Base-by-base conservation (phyloP, 257 asterid genomes). In the Fraxinus excelsior region DNA sequence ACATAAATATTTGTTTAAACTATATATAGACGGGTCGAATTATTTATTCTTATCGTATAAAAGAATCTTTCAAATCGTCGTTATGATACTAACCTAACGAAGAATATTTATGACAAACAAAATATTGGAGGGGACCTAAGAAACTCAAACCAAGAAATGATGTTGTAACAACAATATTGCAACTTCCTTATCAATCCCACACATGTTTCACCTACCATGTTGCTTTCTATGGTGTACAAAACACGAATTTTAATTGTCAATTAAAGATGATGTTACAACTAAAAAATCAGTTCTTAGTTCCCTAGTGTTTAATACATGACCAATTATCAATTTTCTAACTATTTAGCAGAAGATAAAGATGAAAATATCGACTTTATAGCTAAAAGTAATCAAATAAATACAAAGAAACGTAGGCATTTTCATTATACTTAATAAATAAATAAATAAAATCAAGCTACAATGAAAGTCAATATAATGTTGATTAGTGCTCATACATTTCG, bases 131-230 rank as follows among this genome's bases (percentile, higher is more conserved):
- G 3, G 37, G 28, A 62, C 38, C 16, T 64, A 53, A 28, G 49
- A 67, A 21, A 37, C 28, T 12, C 13, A 16, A 42, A n/a, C 18
- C 11, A 60, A 68, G 65, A 72, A 74, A 60, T 58, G 76, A 73
- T 73, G 76, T 67, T 23, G 67, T 56, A 72, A 76, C 78, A 72
- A 76, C 73, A 32, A 32, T 32, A 71, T 67, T 65, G 25, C 14
- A 67, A 53, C 76, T 56, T 69, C 56, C 26, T 19, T n/a, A 28
- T 65, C 70, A 65, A 66, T 42, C 49, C 29, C 81, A 81, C 81
- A 81, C 81, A 81, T 81, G 84, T 73, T 81, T 37, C 72, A 82
- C 82, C 82, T 64, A 78, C 79, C 71, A 60, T 64, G 35, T 78
- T 64, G n/a, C 76, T 29, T 53, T 75, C 65, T 56, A 64, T 21